phyloP scores from a whole-genome alignment of 768 basidiomycete genomes.

The Trametes gibbosa region DNA sequence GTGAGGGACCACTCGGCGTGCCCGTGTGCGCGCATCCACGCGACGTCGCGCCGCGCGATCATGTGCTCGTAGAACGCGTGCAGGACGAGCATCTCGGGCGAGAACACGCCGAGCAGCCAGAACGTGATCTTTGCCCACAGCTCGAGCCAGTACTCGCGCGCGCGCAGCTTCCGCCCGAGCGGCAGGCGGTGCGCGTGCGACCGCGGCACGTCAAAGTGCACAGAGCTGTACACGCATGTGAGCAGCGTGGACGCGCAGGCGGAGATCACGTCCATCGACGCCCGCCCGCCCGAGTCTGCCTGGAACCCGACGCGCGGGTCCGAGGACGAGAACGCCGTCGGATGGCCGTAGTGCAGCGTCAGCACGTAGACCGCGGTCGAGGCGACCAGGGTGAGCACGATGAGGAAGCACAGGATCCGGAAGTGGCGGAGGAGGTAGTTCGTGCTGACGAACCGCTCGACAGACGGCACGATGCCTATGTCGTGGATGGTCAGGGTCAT shows the following conservation, averaged over 20 bases:
- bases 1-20: conserved; percentile 10
- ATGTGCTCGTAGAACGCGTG: conserved; percentile 19
- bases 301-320: conserved; percentile 15
- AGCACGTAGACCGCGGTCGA: conserved; percentile 5
- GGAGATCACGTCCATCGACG: conserved; percentile 16
- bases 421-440: conserved; percentile 18
- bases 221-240: conserved; percentile 18
- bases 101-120: conserved; percentile 19
- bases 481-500: conserved; percentile 8
- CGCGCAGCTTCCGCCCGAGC: conserved; percentile 2
- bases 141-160: conserved; percentile 19
- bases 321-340: conserved; percentile 13
- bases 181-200: conserved; percentile 10
- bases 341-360: conserved; percentile 10
- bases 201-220: conserved; percentile 20
- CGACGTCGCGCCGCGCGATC: conserved; percentile 16
- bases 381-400: background rate
- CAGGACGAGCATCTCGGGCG: conserved; percentile 21
- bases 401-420: conserved; percentile 7
- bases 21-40: conserved; percentile 19
- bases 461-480: conserved; percentile 15
- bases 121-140: conserved; percentile 17
- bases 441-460: conserved; percentile 17
- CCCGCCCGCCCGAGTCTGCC: conserved; percentile 6
- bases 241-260: conserved; percentile 15